Evolutionary conservation across 345 rosid genomes (phyloP).

Genomic region (Excoecaria agallocha): DNA sequence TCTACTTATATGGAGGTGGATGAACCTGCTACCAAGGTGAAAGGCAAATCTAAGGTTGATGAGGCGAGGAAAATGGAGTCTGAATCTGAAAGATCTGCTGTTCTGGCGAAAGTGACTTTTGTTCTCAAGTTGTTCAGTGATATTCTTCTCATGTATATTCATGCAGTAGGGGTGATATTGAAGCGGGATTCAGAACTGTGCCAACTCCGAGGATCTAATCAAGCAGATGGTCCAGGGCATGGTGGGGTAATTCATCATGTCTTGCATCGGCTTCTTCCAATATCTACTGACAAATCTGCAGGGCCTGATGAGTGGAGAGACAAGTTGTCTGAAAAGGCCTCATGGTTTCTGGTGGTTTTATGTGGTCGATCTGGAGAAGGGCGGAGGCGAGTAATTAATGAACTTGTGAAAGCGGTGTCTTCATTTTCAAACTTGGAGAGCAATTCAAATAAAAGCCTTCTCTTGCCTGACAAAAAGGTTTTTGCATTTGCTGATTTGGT

Average conservation of each 20-base stretch:
- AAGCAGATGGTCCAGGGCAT: slow-evolving; percentile 46
- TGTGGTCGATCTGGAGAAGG: slow-evolving; percentile 95
- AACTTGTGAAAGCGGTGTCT: slow-evolving; percentile 76
- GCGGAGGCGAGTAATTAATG: slow-evolving; percentile 74
- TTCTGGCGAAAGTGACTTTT: slow-evolving; percentile 82
- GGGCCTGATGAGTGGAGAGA: slow-evolving; percentile 90
- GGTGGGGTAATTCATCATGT: slow-evolving; percentile 79
- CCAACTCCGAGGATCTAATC: slow-evolving; percentile 66
- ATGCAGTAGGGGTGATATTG: slow-evolving; percentile 81
- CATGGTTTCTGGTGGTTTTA: slow-evolving; percentile 83
- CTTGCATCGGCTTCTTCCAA: slow-evolving; percentile 72
- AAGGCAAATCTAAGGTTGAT: slow-evolving; percentile 88
- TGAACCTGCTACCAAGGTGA: slow-evolving; percentile 67
- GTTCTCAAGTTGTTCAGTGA: slow-evolving; percentile 87
- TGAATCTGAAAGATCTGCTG: slow-evolving; percentile 79
- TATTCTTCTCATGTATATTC: slow-evolving; percentile 78
- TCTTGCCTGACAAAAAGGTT: slow-evolving; percentile 77
- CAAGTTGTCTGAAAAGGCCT: slow-evolving; percentile 85
- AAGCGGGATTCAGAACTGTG: slow-evolving; percentile 78
- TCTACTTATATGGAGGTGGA: slow-evolving; percentile 74
- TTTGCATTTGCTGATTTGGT: slow-evolving; percentile 73
- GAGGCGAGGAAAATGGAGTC: slow-evolving; percentile 55
- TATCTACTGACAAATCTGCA: slow-evolving; percentile 60
- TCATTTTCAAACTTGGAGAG: slow-evolving; percentile 62
- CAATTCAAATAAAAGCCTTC: slow-evolving; percentile 49